Evolutionary conservation across 805 yeast genomes (phyloP).

Genomic region (Myxozyma neglecta): DNA sequence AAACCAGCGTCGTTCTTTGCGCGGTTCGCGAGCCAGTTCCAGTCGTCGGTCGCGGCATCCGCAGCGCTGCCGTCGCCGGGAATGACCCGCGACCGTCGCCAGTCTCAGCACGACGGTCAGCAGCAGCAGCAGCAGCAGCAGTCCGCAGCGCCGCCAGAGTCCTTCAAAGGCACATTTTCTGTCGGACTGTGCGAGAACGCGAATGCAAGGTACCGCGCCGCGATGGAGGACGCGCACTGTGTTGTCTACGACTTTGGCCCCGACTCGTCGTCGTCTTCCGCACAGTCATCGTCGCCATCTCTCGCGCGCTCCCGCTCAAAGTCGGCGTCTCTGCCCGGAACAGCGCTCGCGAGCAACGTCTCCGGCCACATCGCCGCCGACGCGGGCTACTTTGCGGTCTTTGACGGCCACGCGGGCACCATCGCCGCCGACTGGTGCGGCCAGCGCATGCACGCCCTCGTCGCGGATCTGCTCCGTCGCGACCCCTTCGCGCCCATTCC

Average conservation of each 20-base stretch:
- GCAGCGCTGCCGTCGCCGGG: slow-evolving; percentile 3
- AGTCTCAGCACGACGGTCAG: neutral
- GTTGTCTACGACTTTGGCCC: slow-evolving; percentile 82
- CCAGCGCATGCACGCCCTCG: slow-evolving; percentile 69
- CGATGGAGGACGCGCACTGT: slow-evolving; percentile 96
- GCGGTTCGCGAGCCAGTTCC: slow-evolving; percentile 10
- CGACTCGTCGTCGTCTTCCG: slow-evolving; percentile 4
- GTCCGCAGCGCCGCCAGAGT: slow-evolving; percentile 34
- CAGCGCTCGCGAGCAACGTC: neutral
- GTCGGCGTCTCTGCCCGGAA: neutral
- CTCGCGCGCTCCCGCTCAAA: slow-evolving; percentile 9
- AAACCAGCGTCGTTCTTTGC: slow-evolving; percentile 16
- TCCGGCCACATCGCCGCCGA: slow-evolving; percentile 44
- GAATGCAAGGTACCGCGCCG: slow-evolving; percentile 73
- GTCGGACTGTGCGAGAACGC: slow-evolving; percentile 94
- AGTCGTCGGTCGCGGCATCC: slow-evolving; percentile 6
- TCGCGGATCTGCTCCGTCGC: slow-evolving; percentile 40
- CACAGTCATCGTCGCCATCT: slow-evolving; percentile 4
- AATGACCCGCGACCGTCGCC: neutral
- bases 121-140: too few relatives aligned
- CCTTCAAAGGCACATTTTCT: slow-evolving; percentile 51
- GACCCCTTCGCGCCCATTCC: slow-evolving; percentile 51
- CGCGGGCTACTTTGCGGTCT: slow-evolving; percentile 93
- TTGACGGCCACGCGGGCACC: slow-evolving; percentile 97
- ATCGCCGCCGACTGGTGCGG: slow-evolving; percentile 96